Base-by-base conservation (phyloP, 2,329 filamentous ascomycete species). In the Immersiporthe knoxdaviesiana region DNA sequence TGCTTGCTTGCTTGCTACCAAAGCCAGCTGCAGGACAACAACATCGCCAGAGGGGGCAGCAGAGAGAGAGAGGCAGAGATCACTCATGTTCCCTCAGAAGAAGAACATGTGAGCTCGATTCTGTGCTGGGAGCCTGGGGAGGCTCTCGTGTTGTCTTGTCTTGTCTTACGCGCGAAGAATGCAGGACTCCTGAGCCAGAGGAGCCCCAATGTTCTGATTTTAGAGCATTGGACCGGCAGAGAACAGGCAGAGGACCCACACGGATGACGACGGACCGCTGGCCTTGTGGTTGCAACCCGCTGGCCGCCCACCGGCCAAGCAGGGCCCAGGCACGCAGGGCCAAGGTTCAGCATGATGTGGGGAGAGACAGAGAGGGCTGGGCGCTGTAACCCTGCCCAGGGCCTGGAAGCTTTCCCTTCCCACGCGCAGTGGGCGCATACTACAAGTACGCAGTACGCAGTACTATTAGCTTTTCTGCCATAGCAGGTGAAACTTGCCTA, bases 1-100 rank as follows among this genome's bases (percentile, higher is more conserved):
- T 63, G 37, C 68, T 69, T 70, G 37, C 68, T 69, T 70, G 37
- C 68, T 59, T 59, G 62, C 62, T 69, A 63, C 47, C 63, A 70
- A 56, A 10, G 44, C 41, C 63, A 62, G 58, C 50, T 35, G 54
- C 37, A 59, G 30, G 16, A 66, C 64, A 56, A 67, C 68, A 67
- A 68, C 64, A 56, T 71, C 64, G 52, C 64, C 63, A 60, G 32
- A 18, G 47, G n/a, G n/a, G n/a, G n/a, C n/a, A 54, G 27, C 41
- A 59, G 37, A 59, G 16, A 47, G 27, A 32, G 14, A 7, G 54
- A 32, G 37, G 37, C 41, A 63, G 5, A 41, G 65, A 56, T 62
- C 35, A 50, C 41, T 69, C 70, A 69, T 67, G 67, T 50, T 65
- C 30, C 67, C 24, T 47, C 44, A 39, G 21, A 54, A 12, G 10